These are phyloP conservation scores for Marchantia polymorpha DNA, from an alignment of 225 moss, liverwort and hornwort genomes.

Conservation along the genomic window DNA sequence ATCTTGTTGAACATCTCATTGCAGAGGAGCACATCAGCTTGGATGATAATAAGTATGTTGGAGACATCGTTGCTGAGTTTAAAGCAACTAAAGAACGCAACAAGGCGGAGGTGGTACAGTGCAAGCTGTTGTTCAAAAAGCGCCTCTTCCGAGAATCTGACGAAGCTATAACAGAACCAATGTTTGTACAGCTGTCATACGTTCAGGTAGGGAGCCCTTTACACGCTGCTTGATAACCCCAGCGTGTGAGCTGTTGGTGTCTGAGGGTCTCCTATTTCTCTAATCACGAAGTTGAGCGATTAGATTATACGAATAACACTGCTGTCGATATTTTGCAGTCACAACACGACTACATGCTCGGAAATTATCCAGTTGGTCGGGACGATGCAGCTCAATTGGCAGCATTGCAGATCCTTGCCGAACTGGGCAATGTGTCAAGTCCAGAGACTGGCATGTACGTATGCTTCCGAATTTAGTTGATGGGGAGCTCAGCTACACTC, in stretches of 20 bases:
- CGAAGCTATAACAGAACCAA: constrained; percentile 94
- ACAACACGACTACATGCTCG: constrained; percentile 92
- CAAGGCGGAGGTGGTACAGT: constrained; percentile 80
- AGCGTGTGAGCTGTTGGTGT: background rate
- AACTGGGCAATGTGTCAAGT: constrained; percentile 69
- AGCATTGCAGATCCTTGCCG: constrained; percentile 84
- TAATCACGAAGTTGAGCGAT: background rate
- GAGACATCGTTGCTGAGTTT: constrained; percentile 92
- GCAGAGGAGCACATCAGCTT: constrained; percentile 91
- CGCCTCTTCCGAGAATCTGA: constrained; percentile 92
- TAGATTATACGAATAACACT: background rate
- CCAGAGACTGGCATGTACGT: constrained; percentile 80
- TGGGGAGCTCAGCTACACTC: background rate
- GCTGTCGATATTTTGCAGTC: constrained; percentile 50
- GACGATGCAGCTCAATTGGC: constrained; percentile 91
- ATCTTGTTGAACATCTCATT: background rate
- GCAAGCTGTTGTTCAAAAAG: constrained; percentile 94
- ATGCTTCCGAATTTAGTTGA: background rate
- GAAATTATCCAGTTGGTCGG: constrained; percentile 88
- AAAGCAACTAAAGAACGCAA: constrained; percentile 79
- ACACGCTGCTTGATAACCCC: background rate
- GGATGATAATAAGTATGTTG: constrained; percentile 96
- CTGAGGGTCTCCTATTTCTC: background rate
- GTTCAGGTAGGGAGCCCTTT: constrained; percentile 62
- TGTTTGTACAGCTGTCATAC: constrained; percentile 95